A percentile compares a stretch with the other conserved stretches of the same genome.
These are phyloP conservation scores for Kwoniella shivajii DNA, from an alignment of 1,284 basidiomycete genomes.

Conservation along the genomic window DNA sequence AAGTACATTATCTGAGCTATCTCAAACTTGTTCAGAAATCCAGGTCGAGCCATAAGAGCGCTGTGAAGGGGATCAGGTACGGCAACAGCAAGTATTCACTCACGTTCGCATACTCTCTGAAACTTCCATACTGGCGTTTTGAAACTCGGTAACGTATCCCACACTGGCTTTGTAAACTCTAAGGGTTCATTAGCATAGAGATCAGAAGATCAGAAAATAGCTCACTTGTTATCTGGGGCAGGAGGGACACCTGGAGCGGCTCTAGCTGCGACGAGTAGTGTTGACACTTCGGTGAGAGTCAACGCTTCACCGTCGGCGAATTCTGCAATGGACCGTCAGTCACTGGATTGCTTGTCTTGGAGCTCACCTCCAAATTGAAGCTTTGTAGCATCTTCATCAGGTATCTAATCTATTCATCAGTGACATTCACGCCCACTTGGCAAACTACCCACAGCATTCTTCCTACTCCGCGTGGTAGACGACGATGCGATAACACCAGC, in stretches of 20 bases:
- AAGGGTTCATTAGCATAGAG: background rate
- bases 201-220: background rate
- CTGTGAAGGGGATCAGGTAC: slow-evolving; percentile 14
- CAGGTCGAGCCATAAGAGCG: slow-evolving; percentile 31
- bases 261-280: slow-evolving; percentile 35
- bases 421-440: no score
- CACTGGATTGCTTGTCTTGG: no score
- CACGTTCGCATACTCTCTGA: slow-evolving; percentile 46
- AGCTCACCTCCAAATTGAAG: slow-evolving; percentile 50
- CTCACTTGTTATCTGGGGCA: slow-evolving; percentile 49
- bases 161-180: slow-evolving; percentile 47
- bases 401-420: no score
- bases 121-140: slow-evolving; percentile 33
- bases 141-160: slow-evolving; percentile 47
- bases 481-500: slow-evolving; percentile 1
- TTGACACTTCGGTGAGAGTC: slow-evolving; percentile 44
- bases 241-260: slow-evolving; percentile 37
- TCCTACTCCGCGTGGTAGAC: slow-evolving; percentile 5
- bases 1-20: slow-evolving; percentile 51
- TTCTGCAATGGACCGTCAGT: slow-evolving; percentile 29
- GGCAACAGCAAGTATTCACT: slow-evolving; percentile 14
- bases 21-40: slow-evolving; percentile 51
- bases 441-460: slow-evolving; percentile 13
- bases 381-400: slow-evolving; percentile 51
- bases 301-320: slow-evolving; percentile 48